Base-by-base conservation (phyloP, 2,329 filamentous ascomycete genomes). In the Nemania sp. region DNA sequence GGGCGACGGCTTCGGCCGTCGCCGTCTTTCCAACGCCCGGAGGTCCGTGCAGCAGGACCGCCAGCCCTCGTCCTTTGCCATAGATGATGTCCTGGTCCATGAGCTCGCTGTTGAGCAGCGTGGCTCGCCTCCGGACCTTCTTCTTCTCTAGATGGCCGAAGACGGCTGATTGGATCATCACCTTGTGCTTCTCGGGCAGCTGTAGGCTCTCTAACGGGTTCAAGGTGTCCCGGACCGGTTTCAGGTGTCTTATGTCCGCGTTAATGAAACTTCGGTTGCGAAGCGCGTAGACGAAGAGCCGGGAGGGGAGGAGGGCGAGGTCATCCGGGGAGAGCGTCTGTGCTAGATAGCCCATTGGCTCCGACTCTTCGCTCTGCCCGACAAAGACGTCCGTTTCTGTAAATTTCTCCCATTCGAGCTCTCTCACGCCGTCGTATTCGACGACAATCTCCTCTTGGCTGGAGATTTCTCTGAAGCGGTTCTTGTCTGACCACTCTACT, bases 141-240 rank as follows among this genome's bases (percentile, higher is more conserved):
- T 65, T 65, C 37, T 65, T 65, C 63, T 65, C 63, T 1, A 65
- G 57, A 18, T 65, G 63, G 5, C 63, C 63, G n/a, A 62, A 63
- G 35, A 65, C 63, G 7, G 63, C 60, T 17, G 63, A 65, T 17
- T 65, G 63, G 21, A 65, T 65, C 60, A 65, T 65, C 2, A 50
- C 54, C 51, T 65, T 65, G 57, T 63, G 56, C 48, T 63, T 65
- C 42, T 65, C 63, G 17, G 63, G 63, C 1, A 65, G 63, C 46
- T 62, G 63, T 11, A 65, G 20, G 17, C 60, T 63, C 39, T 63
- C 63, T n/a, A 65, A 25, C 25, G 63, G 63, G 39, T 59, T 63
- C 32, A 63, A 51, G 6, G 57, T 63, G 13, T 65, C 63, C 2
- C 60, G 51, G 2, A 55, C 54, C 9, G 63, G 47, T 29, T 63